These are phyloP conservation scores for Hepatocystis sp. DNA, from an alignment of 169 alveolate species.

Conservation along the genomic window DNA sequence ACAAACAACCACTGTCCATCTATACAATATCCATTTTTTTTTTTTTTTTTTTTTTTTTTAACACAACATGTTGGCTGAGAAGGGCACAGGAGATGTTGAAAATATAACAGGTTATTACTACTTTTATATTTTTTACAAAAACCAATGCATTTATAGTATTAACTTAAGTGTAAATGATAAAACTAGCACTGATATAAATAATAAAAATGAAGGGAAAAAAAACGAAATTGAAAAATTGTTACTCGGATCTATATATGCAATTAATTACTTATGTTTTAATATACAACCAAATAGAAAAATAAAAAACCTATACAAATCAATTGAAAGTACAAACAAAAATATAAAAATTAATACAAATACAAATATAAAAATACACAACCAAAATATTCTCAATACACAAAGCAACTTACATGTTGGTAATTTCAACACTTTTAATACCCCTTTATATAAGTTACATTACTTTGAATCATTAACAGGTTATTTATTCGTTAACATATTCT, in stretches of 20 bases:
- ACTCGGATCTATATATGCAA: slow-evolving; percentile 68
- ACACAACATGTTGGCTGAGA: slow-evolving; percentile 28
- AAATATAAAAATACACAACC: too few species aligned
- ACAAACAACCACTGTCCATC: too few species aligned
- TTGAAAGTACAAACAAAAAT: slow-evolving; percentile 19
- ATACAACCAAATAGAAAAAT: slow-evolving; percentile 73
- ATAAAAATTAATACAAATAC: slow-evolving; percentile 19
- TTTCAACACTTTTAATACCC: slow-evolving; percentile 57
- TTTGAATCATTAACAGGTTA: slow-evolving; percentile 66
- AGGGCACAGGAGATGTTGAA: slow-evolving; percentile 12
- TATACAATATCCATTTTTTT: too few species aligned
- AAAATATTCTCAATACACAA: slow-evolving; percentile 35
- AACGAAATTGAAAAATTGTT: slow-evolving; percentile 42
- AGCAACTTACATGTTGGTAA: slow-evolving; percentile 57
- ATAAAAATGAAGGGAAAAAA: slow-evolving; percentile 19
- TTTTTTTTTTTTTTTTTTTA: too few species aligned
- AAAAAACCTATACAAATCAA: slow-evolving; percentile 43
- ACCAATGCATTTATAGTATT: slow-evolving; percentile 55
- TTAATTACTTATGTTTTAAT: slow-evolving; percentile 64
- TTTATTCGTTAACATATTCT: background rate
- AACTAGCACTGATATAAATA: slow-evolving; percentile 13
- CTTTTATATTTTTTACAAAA: slow-evolving; percentile 69
- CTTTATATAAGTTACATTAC: slow-evolving; percentile 60
- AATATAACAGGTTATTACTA: slow-evolving; percentile 36
- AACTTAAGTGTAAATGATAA: slow-evolving; percentile 31